These are phyloP conservation scores for Nannochloropsis gaditana DNA, from an alignment of 108 stramenopile species.

Conservation along the genomic window DNA sequence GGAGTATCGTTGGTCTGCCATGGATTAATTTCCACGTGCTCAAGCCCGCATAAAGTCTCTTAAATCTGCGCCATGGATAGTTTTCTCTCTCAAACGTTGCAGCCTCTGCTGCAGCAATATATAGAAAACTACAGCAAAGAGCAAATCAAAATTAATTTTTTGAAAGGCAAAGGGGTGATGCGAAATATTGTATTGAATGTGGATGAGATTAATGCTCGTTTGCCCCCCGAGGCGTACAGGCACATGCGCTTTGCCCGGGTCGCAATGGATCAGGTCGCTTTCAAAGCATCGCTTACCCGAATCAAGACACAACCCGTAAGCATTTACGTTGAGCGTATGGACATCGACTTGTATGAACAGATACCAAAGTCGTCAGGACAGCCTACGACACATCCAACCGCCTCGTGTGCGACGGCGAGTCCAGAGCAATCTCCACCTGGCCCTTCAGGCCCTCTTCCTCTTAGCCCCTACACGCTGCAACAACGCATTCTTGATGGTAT, in stretches of 20 bases:
- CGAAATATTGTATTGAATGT: not conserved
- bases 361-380: not conserved
- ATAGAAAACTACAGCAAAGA: not conserved
- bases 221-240: not conserved
- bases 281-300: not conserved
- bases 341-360: not conserved
- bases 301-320: not conserved
- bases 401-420: not conserved
- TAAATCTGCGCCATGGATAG: not conserved
- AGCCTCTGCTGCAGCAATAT: constrained; percentile 17
- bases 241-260: not conserved
- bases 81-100: not conserved
- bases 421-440: not conserved
- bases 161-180: not conserved
- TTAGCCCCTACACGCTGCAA: not conserved
- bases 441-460: not conserved
- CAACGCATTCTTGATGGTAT: constrained; percentile 4
- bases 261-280: not conserved
- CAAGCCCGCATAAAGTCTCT: too few species aligned
- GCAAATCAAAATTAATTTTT: constrained; percentile 4
- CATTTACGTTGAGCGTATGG: not conserved
- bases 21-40: too few species aligned
- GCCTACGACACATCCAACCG: not conserved
- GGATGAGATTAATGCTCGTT: not conserved
- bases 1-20: too few species aligned